Percentiles rank a stretch among this genome's conserved stretches.
Evolutionary conservation across 768 basidiomycete species (phyloP).

Genomic region (Suillus bovinus): DNA sequence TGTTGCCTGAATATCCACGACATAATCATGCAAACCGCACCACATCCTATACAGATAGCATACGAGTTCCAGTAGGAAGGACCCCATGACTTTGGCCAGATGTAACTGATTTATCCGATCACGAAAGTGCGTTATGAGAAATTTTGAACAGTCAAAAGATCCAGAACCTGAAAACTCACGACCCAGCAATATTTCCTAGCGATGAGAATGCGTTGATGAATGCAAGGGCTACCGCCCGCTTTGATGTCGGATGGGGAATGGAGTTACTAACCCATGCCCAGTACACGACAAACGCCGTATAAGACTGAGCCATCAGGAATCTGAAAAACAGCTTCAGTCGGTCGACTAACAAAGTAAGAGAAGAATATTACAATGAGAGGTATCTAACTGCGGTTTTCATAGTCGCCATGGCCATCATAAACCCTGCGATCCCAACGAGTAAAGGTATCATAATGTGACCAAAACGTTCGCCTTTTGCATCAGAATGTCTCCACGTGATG

Average conservation of each 20-base stretch:
- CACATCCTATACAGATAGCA: constrained; percentile 67
- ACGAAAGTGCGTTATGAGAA: constrained; percentile 13
- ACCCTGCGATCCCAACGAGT: constrained; percentile 63
- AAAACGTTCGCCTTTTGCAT: constrained; percentile 68
- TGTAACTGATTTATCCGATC: constrained; percentile 45
- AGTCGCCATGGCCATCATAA: constrained; percentile 62
- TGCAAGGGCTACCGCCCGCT: constrained; percentile 85
- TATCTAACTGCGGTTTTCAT: constrained; percentile 66
- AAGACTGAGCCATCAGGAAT: constrained; percentile 77
- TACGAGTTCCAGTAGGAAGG: constrained; percentile 71
- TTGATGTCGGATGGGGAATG: constrained; percentile 80
- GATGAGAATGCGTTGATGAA: constrained; percentile 81
- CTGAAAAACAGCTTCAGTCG: constrained; percentile 34
- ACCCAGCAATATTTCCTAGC: constrained; percentile 82
- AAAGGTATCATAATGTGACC: constrained; percentile 60
- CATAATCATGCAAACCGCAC: constrained; percentile 49
- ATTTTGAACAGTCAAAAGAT: not conserved
- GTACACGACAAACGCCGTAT: constrained; percentile 70
- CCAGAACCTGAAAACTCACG: constrained; percentile 46
- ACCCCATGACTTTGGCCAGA: constrained; percentile 71
- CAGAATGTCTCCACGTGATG: constrained; percentile 56
- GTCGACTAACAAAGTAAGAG: not conserved
- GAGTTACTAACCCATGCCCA: constrained; percentile 53
- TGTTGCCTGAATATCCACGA: constrained; percentile 50
- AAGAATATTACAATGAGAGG: constrained; percentile 53